Evolutionary conservation across 768 basidiomycete species (phyloP), one percentile per base, ranked within the genome.

Genomic region (Dioszegia crocea): DNA sequence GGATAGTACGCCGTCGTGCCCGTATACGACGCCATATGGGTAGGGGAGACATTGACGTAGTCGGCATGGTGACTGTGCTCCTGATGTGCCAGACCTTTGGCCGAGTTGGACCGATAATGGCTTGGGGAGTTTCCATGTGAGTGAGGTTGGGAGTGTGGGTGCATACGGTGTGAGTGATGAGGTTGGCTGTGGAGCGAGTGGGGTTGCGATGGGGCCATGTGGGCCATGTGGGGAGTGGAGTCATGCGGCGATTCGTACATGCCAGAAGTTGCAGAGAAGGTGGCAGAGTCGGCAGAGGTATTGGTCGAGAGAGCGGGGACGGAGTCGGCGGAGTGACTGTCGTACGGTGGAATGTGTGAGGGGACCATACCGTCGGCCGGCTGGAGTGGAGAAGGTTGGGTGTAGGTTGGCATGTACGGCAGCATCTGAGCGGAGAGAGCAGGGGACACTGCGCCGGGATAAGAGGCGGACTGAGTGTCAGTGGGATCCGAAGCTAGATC

Each of bases 361-460:
- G 29, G 36, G 27, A 17, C 19, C 47, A 48, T 48, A 17, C 16
- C 12, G 50, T 56, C 54, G 6, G 39, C 31, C 9, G 64, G 54
- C 38, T 62, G 64, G 23, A 62, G 55, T 30, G 58, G 64, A 49
- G 55, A 44, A 44, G 64, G 60, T 14, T 51, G 49, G 23, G 33
- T 51, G 38, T 40, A 40, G 39, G 33, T 12, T 3, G 33, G 11
- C 4, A 53, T 23, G 51, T 39, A 40, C 9, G 51, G 39, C 19
- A 40, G 23, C 38, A 53, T 40, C 5, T 53, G 51, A 19, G 52
- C 24, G 3, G 41, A 56, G n/a, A 44, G 43, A 9, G 44, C 41
- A 9, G 57, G 53, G 27, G 57, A 33, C 36, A 44, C 44, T 33
- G 53, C 31, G 47, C 52, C n/a, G 50, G 46, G 38, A 27, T 56